Conservation (phyloP, 352 stramenopile species). For the Phytophthora ramorum region DNA sequence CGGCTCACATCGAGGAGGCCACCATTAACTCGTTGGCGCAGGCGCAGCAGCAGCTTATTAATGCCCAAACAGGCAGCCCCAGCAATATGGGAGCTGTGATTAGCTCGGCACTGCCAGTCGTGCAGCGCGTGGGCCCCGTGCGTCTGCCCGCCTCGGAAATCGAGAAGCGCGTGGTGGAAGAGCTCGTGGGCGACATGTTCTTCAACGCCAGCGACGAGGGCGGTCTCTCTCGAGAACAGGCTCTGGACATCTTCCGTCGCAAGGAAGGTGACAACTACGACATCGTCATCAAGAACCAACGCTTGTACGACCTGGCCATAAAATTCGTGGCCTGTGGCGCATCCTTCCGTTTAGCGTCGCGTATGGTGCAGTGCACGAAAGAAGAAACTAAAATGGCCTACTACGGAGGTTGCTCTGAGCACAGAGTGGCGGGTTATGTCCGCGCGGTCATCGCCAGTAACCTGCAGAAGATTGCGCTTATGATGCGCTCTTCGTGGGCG, state of each 20-base stretch:
- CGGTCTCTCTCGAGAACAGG: conserved; percentile 43
- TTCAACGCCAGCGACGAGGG: conserved; percentile 56
- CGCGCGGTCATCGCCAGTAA: conserved; percentile 66
- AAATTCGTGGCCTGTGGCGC: conserved; percentile 68
- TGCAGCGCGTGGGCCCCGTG: conserved; percentile 43
- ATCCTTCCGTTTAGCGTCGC: conserved; percentile 60
- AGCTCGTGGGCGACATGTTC: conserved; percentile 60
- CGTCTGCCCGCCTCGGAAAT: conserved; percentile 64
- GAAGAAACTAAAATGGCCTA: conserved; percentile 64
- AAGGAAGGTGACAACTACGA: conserved; percentile 59
- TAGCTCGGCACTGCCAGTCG: not conserved
- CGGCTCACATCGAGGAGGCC: conserved; percentile 41
- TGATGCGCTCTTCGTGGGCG: conserved; percentile 69
- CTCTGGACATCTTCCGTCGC: conserved; percentile 56
- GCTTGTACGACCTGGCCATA: conserved; percentile 66
- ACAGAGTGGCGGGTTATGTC: conserved; percentile 56
- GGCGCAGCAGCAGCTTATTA: conserved; percentile 36
- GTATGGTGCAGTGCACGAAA: conserved; percentile 62
- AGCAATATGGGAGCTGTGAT: not conserved
- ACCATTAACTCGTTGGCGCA: conserved; percentile 39
- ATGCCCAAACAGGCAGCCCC: conserved; percentile 1
- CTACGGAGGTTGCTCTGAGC: conserved; percentile 59
- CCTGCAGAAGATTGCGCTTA: conserved; percentile 64
- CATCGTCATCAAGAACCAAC: conserved; percentile 70
- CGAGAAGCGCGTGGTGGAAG: conserved; percentile 60